A percentile compares a stretch with the other conserved stretches of the same genome.
These are phyloP conservation scores for Thalassia testudinum DNA, from an alignment of 116 monocot genomes.

Conservation along the genomic window DNA sequence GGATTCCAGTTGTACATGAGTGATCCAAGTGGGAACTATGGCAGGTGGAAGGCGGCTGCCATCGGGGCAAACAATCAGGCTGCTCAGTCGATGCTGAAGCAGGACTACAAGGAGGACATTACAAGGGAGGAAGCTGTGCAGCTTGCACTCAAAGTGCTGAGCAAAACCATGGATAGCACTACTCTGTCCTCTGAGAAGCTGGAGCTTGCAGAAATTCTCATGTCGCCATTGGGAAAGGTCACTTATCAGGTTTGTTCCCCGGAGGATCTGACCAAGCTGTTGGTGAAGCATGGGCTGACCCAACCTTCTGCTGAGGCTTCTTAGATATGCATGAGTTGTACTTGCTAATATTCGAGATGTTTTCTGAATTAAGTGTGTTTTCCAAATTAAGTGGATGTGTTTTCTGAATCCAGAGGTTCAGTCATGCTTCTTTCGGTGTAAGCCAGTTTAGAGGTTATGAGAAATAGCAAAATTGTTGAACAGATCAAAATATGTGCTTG, in stretches of 20 bases:
- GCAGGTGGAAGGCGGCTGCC: slow-evolving; percentile 63
- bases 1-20: slow-evolving; percentile 66
- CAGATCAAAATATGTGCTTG: too few species aligned
- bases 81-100: slow-evolving; percentile 49
- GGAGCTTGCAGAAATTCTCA: slow-evolving; percentile 36
- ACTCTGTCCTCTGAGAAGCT: slow-evolving; percentile 50
- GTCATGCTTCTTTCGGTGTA: too few species aligned
- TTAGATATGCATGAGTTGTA: too few species aligned
- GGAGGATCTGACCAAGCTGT: slow-evolving; percentile 33
- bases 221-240: slow-evolving; percentile 30
- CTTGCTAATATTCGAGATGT: too few species aligned
- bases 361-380: too few species aligned
- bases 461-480: too few species aligned
- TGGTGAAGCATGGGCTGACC: slow-evolving; percentile 41
- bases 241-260: too few species aligned
- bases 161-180: too few species aligned
- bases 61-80: slow-evolving; percentile 51
- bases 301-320: slow-evolving; percentile 18
- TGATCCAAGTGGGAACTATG: too few species aligned
- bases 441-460: too few species aligned
- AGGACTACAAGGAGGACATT: slow-evolving; percentile 55
- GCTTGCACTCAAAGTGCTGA: slow-evolving; percentile 34
- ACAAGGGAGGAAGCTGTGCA: slow-evolving; percentile 38
- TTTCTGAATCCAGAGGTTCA: too few species aligned
- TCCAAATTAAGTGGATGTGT: too few species aligned